phyloP scores from a whole-genome alignment of 805 yeast species.

The Cyberlindnera lachancei region DNA sequence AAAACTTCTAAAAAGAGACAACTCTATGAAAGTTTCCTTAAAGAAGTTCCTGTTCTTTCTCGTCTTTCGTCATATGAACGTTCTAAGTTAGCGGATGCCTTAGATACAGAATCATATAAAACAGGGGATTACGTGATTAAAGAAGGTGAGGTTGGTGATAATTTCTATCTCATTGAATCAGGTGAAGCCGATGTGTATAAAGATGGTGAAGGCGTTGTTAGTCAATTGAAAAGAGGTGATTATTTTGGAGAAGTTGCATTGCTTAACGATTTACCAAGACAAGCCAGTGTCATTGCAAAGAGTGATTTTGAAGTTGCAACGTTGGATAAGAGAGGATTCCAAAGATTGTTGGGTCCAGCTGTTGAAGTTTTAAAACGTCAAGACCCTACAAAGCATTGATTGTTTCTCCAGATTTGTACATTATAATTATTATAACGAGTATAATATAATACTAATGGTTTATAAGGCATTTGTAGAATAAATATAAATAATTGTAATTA shows the following conservation, averaged over 20 bases:
- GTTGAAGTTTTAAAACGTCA: constrained; percentile 80
- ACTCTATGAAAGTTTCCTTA: constrained; percentile 82
- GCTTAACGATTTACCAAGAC: constrained; percentile 85
- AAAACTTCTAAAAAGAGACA: constrained; percentile 85
- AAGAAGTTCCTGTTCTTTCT: constrained; percentile 75
- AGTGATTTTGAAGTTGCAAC: constrained; percentile 82
- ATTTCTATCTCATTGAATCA: constrained; percentile 66
- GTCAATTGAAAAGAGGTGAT: constrained; percentile 65
- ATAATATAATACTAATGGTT: too few relatives aligned
- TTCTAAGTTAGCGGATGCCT: constrained; percentile 90
- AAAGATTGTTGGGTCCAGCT: constrained; percentile 89
- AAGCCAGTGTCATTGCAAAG: constrained; percentile 82
- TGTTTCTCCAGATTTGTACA: neutral
- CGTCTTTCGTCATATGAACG: constrained; percentile 73
- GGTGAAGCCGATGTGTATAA: constrained; percentile 78
- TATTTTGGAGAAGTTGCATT: constrained; percentile 97
- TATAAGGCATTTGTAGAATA: too few relatives aligned
- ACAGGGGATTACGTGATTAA: constrained; percentile 68
- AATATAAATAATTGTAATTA: too few relatives aligned
- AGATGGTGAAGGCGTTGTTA: constrained; percentile 50
- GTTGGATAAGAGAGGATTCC: constrained; percentile 86
- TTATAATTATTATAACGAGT: neutral
- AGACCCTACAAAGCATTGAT: constrained; percentile 58
- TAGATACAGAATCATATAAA: constrained; percentile 65
- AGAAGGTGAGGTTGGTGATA: constrained; percentile 83